These are phyloP conservation scores for Neurospora discreta DNA, from an alignment of 495 filamentous ascomycete genomes.

Conservation along the genomic window DNA sequence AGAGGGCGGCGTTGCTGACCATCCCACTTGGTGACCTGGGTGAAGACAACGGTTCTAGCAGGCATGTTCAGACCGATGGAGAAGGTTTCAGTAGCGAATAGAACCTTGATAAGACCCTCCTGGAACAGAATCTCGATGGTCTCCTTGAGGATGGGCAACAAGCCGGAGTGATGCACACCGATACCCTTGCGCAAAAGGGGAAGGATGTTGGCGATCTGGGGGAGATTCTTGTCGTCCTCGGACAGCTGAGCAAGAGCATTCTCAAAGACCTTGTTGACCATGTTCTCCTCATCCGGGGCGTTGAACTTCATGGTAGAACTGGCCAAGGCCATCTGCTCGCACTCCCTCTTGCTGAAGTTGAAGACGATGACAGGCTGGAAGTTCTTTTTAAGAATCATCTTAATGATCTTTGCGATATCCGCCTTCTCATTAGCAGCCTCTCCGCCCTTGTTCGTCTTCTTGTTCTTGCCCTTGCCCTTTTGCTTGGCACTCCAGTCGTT, in stretches of 20 bases:
- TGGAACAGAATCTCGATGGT: conserved; percentile 99
- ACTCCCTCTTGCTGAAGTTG: conserved; percentile 96
- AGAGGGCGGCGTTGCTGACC: conserved; percentile 73
- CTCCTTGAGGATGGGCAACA: conserved; percentile 93
- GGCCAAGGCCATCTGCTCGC: conserved; percentile 73
- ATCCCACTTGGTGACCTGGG: conserved; percentile 89
- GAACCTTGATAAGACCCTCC: conserved; percentile 91
- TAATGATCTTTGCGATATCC: conserved; percentile 94
- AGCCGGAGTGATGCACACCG: conserved; percentile 91
- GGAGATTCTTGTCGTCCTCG: conserved; percentile 75
- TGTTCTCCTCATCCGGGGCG: conserved; percentile 86
- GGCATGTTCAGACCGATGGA: conserved; percentile 99
- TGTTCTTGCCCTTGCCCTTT: conserved; percentile 82
- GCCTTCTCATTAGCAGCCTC: conserved; percentile 49
- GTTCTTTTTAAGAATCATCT: conserved; percentile 94
- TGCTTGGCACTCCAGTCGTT: conserved; percentile 63
- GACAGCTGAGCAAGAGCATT: conserved; percentile 85
- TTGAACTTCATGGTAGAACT: conserved; percentile 90
- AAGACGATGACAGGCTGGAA: conserved; percentile 98
- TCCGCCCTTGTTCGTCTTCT: conserved; percentile 79
- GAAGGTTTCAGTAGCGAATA: conserved; percentile 97
- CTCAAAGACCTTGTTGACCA: conserved; percentile 88
- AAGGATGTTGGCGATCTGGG: conserved; percentile 84
- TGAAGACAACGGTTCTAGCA: conserved; percentile 97
- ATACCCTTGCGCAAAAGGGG: conserved; percentile 85